Evolutionary conservation across 1,139 yeast species (phyloP), one percentile per base, ranked within the genome.

Genomic region (Kodamaea arcana): DNA sequence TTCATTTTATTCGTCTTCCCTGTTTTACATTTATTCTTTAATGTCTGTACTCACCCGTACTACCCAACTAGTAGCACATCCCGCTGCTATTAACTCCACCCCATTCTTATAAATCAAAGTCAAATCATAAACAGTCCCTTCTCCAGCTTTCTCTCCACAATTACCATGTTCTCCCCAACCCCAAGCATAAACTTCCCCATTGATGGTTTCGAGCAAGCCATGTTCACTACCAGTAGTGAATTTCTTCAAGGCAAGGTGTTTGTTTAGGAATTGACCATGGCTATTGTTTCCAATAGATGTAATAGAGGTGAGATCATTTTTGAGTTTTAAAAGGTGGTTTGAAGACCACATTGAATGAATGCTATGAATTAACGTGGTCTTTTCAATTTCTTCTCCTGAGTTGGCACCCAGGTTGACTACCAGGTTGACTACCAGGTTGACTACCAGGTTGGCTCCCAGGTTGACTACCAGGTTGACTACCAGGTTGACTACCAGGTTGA

Each of bases 161-260:
- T 92, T 92, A 1, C 98, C 97, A 54, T 92, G 98, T 53, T 92
- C 98, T 17, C 97, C 97, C 98, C 98, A 92, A 0, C 98, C 98
- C 97, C 97, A 92, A 3, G 90, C 74, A 36, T 52, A 64, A 0
- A 85, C 79, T 4, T 45, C 40, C 30, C 62, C 54, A 2, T 51
- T 42, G 0, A 45, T 33, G 0, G 51, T 32, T 1, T 69, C 44
- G 2, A 76, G 54, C 15, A 86, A 51, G 0, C 94, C 94, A 55
- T 92, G 98, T 51, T 92, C 98, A 51, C 95, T 86, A 1, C 98
- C 98, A 2, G 76, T 69, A 0, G 68, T 66, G 37, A 65, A 62
- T 1, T 5, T 32, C 41, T 7, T 50, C 32, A 3, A 27, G 33
- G 20, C 2, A 32, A 32, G n/a, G 43, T 13, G 13, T 24, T 1